Base-by-base conservation (phyloP, 192 early-diverging fungal genomes). In the Entomortierella lignicola region DNA sequence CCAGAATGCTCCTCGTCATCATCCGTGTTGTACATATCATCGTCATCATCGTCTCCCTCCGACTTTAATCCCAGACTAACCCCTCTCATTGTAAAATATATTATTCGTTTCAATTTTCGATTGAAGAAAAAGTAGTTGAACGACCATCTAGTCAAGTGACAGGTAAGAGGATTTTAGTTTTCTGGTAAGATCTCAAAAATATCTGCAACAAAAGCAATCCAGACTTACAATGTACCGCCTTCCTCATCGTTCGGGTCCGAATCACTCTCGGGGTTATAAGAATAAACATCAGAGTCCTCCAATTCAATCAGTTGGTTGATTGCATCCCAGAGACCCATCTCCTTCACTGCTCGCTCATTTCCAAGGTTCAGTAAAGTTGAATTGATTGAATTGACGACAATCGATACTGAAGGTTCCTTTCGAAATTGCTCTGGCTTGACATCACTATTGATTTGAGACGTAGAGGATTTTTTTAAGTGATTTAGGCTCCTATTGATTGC, bases 121-220 rank as follows among this genome's bases (percentile, higher is more conserved):
- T 99, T 98, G 71, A 91, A 93, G 85, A 99, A 98, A 69, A 99
- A 98, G 87, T 96, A 96, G 86, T 98, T 96, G 81, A 97, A 94
- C 41, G 94, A 94, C 96, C 95, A 97, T 42, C 94, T 95, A 59
- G 21, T 8, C n/a, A 30, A 54, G 29, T 34, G 54, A 34, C 34
- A 10, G 37, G 1, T 41, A 31, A 34, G 4, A 10, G 6, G 13
- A 42, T 42, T 42, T 42, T 42, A 13, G 39, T 6, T 10, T 6
- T 6, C 8, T 10, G 39, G 8, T 42, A 42, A 10, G 13, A 10
- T 34, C 29, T n/a, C 32, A 26, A 39, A 52, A 12, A 17, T 21
- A n/a, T 34, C 29, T 5, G 18, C 18, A 41, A 47, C 0, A 30
- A 29, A 23, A 18, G 41, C 34, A 37, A 37, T 37, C 34, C 34